Evolutionary conservation across 106 monocot genomes (phyloP).

Genomic region (Dioscorea alata): DNA sequence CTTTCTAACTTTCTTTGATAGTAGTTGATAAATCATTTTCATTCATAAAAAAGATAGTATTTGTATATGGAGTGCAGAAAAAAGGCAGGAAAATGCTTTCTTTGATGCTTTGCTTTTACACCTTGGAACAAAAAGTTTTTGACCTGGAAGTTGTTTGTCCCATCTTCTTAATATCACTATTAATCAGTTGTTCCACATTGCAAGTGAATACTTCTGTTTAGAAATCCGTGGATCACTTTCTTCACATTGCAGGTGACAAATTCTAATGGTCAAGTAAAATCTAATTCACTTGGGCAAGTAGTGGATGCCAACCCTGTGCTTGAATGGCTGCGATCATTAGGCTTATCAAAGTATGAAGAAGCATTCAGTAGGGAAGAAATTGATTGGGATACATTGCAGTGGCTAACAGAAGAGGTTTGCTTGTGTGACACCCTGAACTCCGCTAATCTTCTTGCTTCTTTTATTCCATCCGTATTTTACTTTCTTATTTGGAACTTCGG

Average conservation of each 20-base stretch:
- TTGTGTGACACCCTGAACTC: slow-evolving; percentile 7
- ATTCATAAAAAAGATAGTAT: too few species aligned
- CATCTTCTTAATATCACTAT: not conserved
- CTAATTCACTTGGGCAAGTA: slow-evolving; percentile 17
- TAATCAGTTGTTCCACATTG: not conserved
- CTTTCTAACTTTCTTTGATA: too few species aligned
- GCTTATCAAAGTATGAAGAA: slow-evolving; percentile 74
- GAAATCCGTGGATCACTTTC: not conserved
- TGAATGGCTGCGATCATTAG: slow-evolving; percentile 59
- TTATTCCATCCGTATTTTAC: not conserved
- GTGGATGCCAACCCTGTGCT: slow-evolving; percentile 39
- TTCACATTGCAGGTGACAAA: slow-evolving; percentile 32
- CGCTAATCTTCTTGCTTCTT: not conserved
- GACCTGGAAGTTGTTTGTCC: not conserved
- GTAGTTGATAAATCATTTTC: too few species aligned
- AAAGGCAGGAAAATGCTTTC: too few species aligned
- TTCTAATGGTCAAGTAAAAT: slow-evolving; percentile 17
- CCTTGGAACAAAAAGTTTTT: not conserved
- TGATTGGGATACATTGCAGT: slow-evolving; percentile 83
- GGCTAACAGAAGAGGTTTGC: slow-evolving; percentile 89
- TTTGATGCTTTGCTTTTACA: too few species aligned
- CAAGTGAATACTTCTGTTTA: too few species aligned
- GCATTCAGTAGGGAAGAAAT: slow-evolving; percentile 77
- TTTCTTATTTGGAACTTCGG: not conserved
- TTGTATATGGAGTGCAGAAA: too few species aligned